Percentiles rank a stretch among this genome's conserved stretches.
These are phyloP conservation scores for Pleurotus tuber-regium DNA, from an alignment of 768 basidiomycete genomes.

Conservation along the genomic window DNA sequence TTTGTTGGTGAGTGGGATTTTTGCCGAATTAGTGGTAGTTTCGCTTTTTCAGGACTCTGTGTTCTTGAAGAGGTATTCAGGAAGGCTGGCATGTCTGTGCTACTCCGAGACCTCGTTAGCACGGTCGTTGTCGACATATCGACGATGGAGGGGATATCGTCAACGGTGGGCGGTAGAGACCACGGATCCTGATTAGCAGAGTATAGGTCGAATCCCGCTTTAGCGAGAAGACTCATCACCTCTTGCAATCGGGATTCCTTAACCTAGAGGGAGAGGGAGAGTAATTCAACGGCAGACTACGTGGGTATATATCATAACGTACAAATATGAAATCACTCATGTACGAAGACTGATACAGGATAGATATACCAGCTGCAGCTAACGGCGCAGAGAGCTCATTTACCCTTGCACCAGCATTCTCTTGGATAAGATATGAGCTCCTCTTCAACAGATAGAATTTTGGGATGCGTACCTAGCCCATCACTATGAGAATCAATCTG, in stretches of 20 bases:
- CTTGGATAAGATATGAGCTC: conserved; percentile 35
- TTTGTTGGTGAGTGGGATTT: conserved; percentile 55
- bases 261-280: conserved; percentile 40
- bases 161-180: conserved; percentile 15
- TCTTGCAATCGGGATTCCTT: conserved; percentile 64
- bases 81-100: conserved; percentile 28
- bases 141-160: conserved; percentile 21
- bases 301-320: conserved; percentile 22
- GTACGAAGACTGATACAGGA: conserved; percentile 81
- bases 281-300: conserved; percentile 11
- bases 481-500: conserved; percentile 82
- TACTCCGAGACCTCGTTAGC: conserved; percentile 46
- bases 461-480: conserved; percentile 48
- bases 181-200: conserved; percentile 35
- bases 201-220: conserved; percentile 67
- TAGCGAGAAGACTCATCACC: conserved; percentile 56
- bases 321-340: conserved; percentile 84
- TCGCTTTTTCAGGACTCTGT: not conserved
- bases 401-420: conserved; percentile 69
- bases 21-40: conserved; percentile 18
- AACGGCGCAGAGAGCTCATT: conserved; percentile 75
- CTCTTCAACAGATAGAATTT: conserved; percentile 7
- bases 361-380: conserved; percentile 75
- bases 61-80: conserved; percentile 9
- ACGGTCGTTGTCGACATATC: conserved; percentile 28